Percentiles rank a stretch among this genome's conserved stretches.
These are phyloP conservation scores for Mercurialis annua DNA, from an alignment of 345 rosid genomes.

Conservation along the genomic window DNA sequence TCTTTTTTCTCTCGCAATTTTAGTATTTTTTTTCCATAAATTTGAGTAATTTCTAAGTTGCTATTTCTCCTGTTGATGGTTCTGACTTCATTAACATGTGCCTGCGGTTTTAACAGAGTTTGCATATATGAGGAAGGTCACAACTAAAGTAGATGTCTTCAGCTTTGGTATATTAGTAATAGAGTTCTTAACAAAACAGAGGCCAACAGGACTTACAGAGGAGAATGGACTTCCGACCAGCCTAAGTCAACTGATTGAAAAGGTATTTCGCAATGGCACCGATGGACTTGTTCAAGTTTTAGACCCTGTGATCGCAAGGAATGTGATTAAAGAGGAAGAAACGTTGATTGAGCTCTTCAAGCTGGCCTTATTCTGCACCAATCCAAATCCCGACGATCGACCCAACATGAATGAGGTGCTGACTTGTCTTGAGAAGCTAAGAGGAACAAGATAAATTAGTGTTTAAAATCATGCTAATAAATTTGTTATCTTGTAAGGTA, in stretches of 20 bases:
- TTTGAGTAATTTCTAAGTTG: background rate
- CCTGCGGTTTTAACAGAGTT: conserved; percentile 45
- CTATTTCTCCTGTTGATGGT: background rate
- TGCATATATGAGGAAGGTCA: conserved; percentile 73
- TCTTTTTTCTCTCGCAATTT: too few species aligned
- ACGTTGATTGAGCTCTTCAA: conserved; percentile 36
- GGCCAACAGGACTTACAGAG: conserved; percentile 63
- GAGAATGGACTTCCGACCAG: conserved; percentile 47
- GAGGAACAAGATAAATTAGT: background rate
- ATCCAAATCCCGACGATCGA: conserved; percentile 58
- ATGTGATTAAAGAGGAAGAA: conserved; percentile 25
- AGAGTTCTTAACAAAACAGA: conserved; percentile 63
- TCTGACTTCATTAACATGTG: background rate
- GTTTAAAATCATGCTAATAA: background rate
- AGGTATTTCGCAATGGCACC: conserved; percentile 38
- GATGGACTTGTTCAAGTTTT: conserved; percentile 39
- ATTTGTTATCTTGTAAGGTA: background rate
- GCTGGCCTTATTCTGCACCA: conserved; percentile 60
- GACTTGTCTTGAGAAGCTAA: conserved; percentile 46
- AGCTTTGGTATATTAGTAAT: conserved; percentile 73
- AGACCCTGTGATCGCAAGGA: conserved; percentile 37
- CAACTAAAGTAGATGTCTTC: conserved; percentile 79
- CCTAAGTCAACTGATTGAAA: conserved; percentile 52
- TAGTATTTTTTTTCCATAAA: background rate
- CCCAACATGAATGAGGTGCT: conserved; percentile 58